These are phyloP conservation scores for Carpinus fangiana DNA, from an alignment of 306 rosid genomes.

Conservation along the genomic window DNA sequence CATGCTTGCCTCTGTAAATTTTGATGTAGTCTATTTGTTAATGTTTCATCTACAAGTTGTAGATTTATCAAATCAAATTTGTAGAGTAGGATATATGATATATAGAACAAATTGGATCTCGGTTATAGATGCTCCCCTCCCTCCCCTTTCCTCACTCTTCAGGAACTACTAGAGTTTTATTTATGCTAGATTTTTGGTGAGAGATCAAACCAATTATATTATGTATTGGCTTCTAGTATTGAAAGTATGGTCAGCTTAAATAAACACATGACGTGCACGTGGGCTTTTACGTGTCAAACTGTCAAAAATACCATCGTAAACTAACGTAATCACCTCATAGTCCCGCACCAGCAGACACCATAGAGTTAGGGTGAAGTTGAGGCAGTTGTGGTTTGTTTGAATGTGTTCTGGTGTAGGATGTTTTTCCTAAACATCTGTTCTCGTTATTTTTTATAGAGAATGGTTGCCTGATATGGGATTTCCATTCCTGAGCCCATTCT, in stretches of 20 bases:
- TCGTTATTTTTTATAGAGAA: too few relatives aligned
- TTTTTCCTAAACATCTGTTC: too few relatives aligned
- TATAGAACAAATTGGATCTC: neutral
- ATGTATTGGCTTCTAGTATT: neutral
- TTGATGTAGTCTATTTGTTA: neutral
- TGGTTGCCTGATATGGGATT: too few relatives aligned
- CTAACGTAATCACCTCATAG: too few relatives aligned
- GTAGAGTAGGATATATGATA: neutral
- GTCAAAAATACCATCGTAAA: too few relatives aligned
- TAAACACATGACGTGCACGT: too few relatives aligned
- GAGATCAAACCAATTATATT: neutral
- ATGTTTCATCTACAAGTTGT: neutral
- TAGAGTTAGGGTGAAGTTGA: too few relatives aligned
- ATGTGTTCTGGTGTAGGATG: neutral
- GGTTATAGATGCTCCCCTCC: neutral
- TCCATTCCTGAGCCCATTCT: too few relatives aligned
- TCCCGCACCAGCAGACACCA: too few relatives aligned
- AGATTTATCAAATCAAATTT: neutral
- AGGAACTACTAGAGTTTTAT: neutral
- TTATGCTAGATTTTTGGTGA: neutral
- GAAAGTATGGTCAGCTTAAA: neutral
- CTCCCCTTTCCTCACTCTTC: neutral
- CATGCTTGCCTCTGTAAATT: constrained; percentile 21
- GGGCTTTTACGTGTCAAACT: too few relatives aligned
- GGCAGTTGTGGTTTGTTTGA: too few relatives aligned